phyloP scores from a whole-genome alignment of 148 eudicot species.

The Camellia japonica region DNA sequence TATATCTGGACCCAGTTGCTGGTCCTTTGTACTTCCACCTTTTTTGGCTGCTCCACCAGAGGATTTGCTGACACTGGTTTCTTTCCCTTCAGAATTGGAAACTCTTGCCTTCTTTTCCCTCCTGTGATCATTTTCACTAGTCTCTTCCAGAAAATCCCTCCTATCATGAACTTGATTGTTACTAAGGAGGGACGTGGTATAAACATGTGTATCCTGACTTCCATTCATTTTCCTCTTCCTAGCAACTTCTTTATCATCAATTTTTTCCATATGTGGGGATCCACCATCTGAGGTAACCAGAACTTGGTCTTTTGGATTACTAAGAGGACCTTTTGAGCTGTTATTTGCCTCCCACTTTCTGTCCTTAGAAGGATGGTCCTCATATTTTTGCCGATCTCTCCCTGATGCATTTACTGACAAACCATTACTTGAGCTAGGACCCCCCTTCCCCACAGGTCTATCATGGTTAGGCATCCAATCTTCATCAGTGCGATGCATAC shows the following conservation, averaged over 20 bases:
- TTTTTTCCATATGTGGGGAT: slow-evolving; percentile 31
- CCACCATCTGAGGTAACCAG: slow-evolving; percentile 33
- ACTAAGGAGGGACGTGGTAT: slow-evolving; percentile 17
- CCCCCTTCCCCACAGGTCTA: slow-evolving; percentile 38
- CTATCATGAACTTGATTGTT: slow-evolving; percentile 14
- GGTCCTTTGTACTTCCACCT: slow-evolving; percentile 34
- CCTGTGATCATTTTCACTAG: slow-evolving; percentile 41
- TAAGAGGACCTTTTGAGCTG: slow-evolving; percentile 18
- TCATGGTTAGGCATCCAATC: slow-evolving; percentile 37
- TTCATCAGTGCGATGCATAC: slow-evolving; percentile 31
- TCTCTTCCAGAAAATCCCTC: slow-evolving; percentile 33
- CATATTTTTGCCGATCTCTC: slow-evolving; percentile 39
- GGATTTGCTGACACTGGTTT: slow-evolving; percentile 41
- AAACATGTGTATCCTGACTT: slow-evolving; percentile 25
- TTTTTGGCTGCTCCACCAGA: slow-evolving; percentile 47
- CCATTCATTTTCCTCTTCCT: slow-evolving; percentile 66
- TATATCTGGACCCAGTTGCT: slow-evolving; percentile 24
- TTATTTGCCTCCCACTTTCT: slow-evolving; percentile 32
- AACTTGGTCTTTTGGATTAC: slow-evolving; percentile 27
- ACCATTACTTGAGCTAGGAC: slow-evolving; percentile 40
- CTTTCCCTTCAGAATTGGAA: slow-evolving; percentile 60
- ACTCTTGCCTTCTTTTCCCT: slow-evolving; percentile 66
- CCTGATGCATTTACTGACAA: slow-evolving; percentile 32
- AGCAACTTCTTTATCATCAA: slow-evolving; percentile 28
- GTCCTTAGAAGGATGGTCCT: slow-evolving; percentile 33